Evolutionary conservation across 371 early-diverging fungal genomes (phyloP), one percentile per base, ranked within the genome.

Genomic region (Mortierella sp.): DNA sequence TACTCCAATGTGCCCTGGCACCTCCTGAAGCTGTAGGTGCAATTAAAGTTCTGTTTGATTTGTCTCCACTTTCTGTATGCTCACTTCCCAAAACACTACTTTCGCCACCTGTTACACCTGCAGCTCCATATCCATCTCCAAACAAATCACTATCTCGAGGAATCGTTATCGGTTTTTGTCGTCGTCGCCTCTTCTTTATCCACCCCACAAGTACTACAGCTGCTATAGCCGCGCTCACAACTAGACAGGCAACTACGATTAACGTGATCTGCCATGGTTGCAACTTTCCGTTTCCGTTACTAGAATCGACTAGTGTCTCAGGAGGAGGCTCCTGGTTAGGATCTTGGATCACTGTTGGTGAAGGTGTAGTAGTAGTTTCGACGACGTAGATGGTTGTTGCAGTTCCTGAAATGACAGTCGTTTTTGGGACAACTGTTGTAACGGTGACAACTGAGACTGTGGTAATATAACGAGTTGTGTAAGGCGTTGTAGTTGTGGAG

Each of bases 391-490:
- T 23, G 10, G 79, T 78, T 2, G 72, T 78, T 6, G 37, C 56
- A 19, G 34, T 13, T 7, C 79, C 79, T 10, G 73, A 78, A 51
- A 78, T 66, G 17, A 55, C 29, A 2, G 79, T 78, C 12, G 73
- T 29, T 32, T 59, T 26, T 15, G 79, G 79, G 23, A 78, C 55
- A 1, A 58, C 28, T 0, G 73, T 69, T 0, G 73, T 69, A 13
- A 78, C 19, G 2, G 79, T 78, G 45, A 78, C 23, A 47, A 68
- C 13, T 0, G 73, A 61, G 29, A 66, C n/a, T 8, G 73, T 78
- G 12, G 73, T 66, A 31, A 78, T 55, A 42, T 62, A 78, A 1
- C 40, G 79, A 13, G 79, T 78, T 17, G 73, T 78, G 63, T 69
- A 78, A 4, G 79, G 73, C 15, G 67, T n/a, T 3, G 58, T 26